Percentiles rank a stretch among this genome's conserved stretches.
phyloP scores from a whole-genome alignment of 805 yeast species.

The Candida quercuum region DNA sequence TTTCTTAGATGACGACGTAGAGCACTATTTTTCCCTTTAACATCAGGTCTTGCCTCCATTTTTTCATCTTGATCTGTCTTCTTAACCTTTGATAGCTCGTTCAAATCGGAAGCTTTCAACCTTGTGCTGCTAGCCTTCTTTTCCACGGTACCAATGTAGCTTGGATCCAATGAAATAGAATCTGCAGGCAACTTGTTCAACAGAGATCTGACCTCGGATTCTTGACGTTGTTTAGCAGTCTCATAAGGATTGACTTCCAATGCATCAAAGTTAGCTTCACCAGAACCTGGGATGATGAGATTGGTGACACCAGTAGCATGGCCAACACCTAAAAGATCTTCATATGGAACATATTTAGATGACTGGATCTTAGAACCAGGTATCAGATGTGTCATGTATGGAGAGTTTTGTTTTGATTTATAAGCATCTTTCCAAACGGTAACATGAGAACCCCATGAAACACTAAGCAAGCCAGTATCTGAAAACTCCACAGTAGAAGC shows the following conservation, averaged over 20 bases:
- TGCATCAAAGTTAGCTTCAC: conserved; percentile 97
- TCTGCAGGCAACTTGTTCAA: conserved; percentile 89
- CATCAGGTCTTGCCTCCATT: conserved; percentile 46
- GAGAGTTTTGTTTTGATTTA: conserved; percentile 65
- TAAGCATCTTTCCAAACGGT: conserved; percentile 89
- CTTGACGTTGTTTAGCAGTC: conserved; percentile 88
- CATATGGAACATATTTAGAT: conserved; percentile 82
- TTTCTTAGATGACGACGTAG: conserved; percentile 76
- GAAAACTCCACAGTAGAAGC: conserved; percentile 76
- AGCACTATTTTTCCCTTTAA: conserved; percentile 77
- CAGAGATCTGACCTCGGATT: conserved; percentile 79
- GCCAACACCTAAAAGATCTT: conserved; percentile 92
- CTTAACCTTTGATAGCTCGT: conserved; percentile 33
- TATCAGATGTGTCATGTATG: conserved; percentile 87
- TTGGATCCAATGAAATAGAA: conserved; percentile 88
- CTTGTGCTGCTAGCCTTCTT: conserved; percentile 59
- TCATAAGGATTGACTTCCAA: conserved; percentile 90
- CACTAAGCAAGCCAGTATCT: conserved; percentile 80
- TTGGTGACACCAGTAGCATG: conserved; percentile 75
- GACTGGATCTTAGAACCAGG: conserved; percentile 72
- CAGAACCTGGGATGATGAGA: conserved; percentile 91
- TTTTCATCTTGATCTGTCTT: conserved; percentile 41
- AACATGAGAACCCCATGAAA: conserved; percentile 95
- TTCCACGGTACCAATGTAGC: conserved; percentile 78
- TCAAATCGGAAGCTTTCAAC: conserved; percentile 53